A percentile compares a stretch with the other conserved stretches of the same genome.
Evolutionary conservation across 1,284 basidiomycete genomes (phyloP).

Genomic region (Fomitiporia mediterranea): DNA sequence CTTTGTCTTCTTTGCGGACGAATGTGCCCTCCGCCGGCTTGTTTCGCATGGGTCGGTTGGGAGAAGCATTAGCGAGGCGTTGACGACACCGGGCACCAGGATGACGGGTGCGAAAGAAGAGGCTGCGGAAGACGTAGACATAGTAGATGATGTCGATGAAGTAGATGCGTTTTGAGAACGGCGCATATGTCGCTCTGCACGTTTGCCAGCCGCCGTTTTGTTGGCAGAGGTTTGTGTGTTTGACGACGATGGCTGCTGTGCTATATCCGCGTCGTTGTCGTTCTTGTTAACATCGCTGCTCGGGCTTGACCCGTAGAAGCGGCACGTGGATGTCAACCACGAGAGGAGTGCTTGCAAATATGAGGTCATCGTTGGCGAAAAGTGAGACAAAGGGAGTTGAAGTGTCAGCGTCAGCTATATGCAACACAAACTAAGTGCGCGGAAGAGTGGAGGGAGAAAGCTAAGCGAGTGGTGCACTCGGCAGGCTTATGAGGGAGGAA

Average conservation of each 20-base stretch:
- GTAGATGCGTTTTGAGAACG: neutral
- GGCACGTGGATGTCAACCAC: conserved; percentile 9
- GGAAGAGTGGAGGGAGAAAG: neutral
- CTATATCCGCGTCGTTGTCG: no score
- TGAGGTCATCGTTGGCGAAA: conserved; percentile 10
- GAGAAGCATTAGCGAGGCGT: conserved; percentile 15
- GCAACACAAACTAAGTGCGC: no score
- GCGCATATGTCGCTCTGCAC: no score
- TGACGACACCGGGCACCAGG: conserved; percentile 14
- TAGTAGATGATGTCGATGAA: neutral
- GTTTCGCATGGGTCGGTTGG: neutral
- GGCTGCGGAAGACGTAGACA: neutral
- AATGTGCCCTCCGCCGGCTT: no score
- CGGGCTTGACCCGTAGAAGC: neutral
- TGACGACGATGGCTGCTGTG: neutral
- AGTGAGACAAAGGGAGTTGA: no score
- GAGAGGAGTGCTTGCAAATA: conserved; percentile 5
- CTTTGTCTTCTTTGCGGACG: no score
- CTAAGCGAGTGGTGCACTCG: no score
- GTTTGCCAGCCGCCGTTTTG: no score
- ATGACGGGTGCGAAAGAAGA: conserved; percentile 15
- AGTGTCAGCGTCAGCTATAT: neutral
- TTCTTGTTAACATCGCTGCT: conserved; percentile 1
- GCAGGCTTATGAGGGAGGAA: no score
- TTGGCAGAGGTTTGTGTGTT: neutral